Conservation (phyloP, 768 basidiomycete species). For the Candolleomyces efflorescens region DNA sequence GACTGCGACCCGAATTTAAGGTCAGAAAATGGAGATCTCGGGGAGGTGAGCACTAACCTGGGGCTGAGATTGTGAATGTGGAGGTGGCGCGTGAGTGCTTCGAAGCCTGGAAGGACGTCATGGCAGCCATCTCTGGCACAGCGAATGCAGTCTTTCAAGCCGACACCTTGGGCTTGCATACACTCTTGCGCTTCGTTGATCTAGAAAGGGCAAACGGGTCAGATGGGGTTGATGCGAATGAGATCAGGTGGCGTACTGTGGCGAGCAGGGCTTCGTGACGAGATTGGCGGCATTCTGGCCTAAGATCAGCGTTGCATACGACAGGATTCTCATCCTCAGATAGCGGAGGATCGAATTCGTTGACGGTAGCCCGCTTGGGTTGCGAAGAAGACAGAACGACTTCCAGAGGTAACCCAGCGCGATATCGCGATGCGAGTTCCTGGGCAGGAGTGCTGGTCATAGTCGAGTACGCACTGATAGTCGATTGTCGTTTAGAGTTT, state of each 20-base stretch:
- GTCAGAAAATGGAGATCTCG: background rate
- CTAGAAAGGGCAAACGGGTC: constrained; percentile 14
- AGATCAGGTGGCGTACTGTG: no score
- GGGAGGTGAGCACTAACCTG: constrained; percentile 21
- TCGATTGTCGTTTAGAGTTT: constrained; percentile 1
- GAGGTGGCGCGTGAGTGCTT: constrained; percentile 47
- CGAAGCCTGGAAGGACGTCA: constrained; percentile 36
- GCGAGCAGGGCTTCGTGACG: no score
- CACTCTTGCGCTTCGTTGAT: constrained; percentile 31
- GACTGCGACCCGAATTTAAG: constrained; percentile 10
- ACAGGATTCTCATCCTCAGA: constrained; percentile 10
- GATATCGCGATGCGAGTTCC: constrained; percentile 32
- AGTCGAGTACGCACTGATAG: constrained; percentile 13
- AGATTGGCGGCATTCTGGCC: constrained; percentile 29
- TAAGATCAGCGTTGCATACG: constrained; percentile 16
- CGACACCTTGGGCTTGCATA: constrained; percentile 22
- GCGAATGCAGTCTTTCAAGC: constrained; percentile 27
- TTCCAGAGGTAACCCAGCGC: constrained; percentile 27
- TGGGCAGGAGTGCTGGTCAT: constrained; percentile 34
- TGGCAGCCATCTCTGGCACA: constrained; percentile 45
- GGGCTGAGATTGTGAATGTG: constrained; percentile 55
- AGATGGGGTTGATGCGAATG: no score
- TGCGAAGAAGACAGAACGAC: background rate
- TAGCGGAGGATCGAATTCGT: background rate
- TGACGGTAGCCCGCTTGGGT: background rate